A percentile compares a stretch with the other conserved stretches of the same genome.
phyloP scores from a whole-genome alignment of 768 basidiomycete species.

The Russula dissimulans region DNA sequence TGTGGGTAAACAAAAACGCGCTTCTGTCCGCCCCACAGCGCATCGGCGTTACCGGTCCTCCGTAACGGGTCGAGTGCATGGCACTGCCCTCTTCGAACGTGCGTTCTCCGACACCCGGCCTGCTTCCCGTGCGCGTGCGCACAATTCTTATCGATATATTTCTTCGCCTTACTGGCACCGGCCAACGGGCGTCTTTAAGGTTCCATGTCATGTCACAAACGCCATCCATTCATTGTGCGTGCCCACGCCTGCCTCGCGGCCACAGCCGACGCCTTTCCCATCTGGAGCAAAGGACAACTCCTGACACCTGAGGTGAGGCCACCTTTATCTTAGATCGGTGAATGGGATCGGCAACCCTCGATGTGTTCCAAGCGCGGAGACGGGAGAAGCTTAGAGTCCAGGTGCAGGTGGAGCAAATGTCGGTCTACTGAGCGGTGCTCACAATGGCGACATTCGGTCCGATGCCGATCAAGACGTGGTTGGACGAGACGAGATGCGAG shows the following conservation, averaged over 20 bases:
- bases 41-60: not conserved
- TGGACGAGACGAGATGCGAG: not conserved
- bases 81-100: not conserved
- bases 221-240: not conserved
- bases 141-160: not conserved
- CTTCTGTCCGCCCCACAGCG: not conserved
- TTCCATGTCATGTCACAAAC: slow-evolving; percentile 2
- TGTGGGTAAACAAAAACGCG: not conserved
- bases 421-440: no score
- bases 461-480: not conserved
- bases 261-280: not conserved
- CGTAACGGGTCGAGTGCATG: not conserved
- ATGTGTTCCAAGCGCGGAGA: not conserved
- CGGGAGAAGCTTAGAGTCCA: no score
- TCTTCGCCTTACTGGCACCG: not conserved
- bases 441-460: not conserved
- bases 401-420: not conserved
- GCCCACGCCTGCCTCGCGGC: not conserved
- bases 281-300: not conserved
- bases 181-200: not conserved
- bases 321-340: not conserved
- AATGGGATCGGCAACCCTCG: not conserved
- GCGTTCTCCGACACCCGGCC: not conserved
- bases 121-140: not conserved
- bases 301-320: no score